Conservation (phyloP, 2,329 filamentous ascomycete genomes). For the Colletotrichum tabaci region DNA sequence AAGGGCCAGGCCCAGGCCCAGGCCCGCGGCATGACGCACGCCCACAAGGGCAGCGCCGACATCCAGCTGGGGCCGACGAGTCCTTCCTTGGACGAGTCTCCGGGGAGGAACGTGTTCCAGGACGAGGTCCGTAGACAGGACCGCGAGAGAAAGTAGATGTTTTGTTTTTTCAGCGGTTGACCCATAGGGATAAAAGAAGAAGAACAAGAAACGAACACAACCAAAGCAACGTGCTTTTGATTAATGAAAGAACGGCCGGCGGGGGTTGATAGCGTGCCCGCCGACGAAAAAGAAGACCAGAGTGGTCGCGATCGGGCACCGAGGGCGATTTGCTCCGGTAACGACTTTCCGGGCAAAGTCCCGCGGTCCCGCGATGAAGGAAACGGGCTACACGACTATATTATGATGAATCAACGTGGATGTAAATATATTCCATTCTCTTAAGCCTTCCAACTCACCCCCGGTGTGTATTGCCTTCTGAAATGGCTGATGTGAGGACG, state of each 20-base stretch:
- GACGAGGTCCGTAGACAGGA: slow-evolving; percentile 55
- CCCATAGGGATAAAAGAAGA: no score
- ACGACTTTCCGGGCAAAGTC: slow-evolving; percentile 32
- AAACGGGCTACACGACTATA: slow-evolving; percentile 27
- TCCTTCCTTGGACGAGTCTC: slow-evolving; percentile 13
- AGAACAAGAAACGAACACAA: not conserved
- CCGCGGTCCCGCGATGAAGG: not conserved
- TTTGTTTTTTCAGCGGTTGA: not conserved
- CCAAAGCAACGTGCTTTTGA: slow-evolving; percentile 5
- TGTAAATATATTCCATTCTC: not conserved
- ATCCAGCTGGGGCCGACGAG: slow-evolving; percentile 50
- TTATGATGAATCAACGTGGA: slow-evolving; percentile 26
- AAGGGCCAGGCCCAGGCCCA: not conserved
- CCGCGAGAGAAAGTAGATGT: slow-evolving; percentile 38
- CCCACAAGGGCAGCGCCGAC: slow-evolving; percentile 42
- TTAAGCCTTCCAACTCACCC: not conserved
- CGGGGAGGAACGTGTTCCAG: slow-evolving; percentile 53
- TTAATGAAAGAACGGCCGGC: slow-evolving; percentile 4
- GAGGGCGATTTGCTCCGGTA: slow-evolving; percentile 24
- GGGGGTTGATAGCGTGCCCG: not conserved
- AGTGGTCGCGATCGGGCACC: not conserved
- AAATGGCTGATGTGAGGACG: no score
- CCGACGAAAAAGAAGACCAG: not conserved
- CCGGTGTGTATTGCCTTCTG: not conserved
- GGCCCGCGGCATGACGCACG: slow-evolving; percentile 29